Evolutionary conservation across 176 grass and related monocot genomes (phyloP).

Genomic region (Carex scoparia): DNA sequence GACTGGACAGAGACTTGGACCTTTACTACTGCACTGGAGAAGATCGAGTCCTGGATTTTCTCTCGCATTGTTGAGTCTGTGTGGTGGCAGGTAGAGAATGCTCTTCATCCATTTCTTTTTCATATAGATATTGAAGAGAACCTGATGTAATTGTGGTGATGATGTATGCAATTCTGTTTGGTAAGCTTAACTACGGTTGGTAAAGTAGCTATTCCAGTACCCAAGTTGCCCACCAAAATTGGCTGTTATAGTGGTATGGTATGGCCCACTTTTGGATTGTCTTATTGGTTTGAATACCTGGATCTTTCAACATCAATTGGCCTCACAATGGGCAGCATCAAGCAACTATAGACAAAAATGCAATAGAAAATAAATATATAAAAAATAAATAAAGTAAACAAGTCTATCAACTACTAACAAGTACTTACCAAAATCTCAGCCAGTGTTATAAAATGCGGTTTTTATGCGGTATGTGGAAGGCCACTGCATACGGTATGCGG

Average conservation of each 20-base stretch:
- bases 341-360: background rate
- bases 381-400: background rate
- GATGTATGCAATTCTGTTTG: background rate
- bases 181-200: background rate
- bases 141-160: background rate
- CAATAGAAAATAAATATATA: background rate
- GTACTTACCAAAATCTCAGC: background rate
- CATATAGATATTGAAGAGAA: background rate
- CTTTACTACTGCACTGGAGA: constrained; percentile 56
- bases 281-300: background rate
- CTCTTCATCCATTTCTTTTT: background rate
- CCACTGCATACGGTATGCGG: no score
- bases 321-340: background rate
- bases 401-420: background rate
- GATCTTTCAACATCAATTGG: background rate
- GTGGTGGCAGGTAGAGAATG: constrained; percentile 91
- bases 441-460: no score
- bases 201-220: background rate
- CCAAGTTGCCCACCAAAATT: background rate
- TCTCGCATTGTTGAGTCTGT: constrained; percentile 86
- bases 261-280: background rate
- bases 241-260: background rate
- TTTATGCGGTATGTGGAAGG: no score
- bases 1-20: constrained; percentile 69
- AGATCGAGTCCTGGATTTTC: constrained; percentile 93